Evolutionary conservation across 2,329 filamentous ascomycete species (phyloP), one percentile per base, ranked within the genome.

Genomic region (Fusarium temperatum): DNA sequence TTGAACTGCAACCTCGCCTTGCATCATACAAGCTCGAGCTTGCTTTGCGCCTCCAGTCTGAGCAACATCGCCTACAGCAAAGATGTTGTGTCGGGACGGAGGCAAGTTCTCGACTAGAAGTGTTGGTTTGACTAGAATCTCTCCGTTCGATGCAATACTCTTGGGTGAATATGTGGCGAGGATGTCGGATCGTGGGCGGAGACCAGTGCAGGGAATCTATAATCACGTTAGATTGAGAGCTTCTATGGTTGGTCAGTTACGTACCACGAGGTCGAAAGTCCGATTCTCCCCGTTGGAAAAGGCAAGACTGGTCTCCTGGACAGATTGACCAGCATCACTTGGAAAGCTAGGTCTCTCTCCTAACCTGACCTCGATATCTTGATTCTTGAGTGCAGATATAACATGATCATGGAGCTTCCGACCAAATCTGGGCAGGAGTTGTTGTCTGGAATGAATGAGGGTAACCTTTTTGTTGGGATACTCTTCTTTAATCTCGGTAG

Each of bases 141-240:
- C 72, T 0, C 68, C 72, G 1, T 28, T 74, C 0, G 63, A 7
- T 1, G 61, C 55, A 0, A 75, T 70, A 1, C 73, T 75, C 8
- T 65, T 48, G 0, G 64, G 64, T 0, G 68, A 57, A 15, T 53
- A 55, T 0, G 22, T 2, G 1, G 36, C 18, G 0, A 75, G 4
- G 1, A 75, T 20, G 2, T 63, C 58, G 2, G 74, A 72, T 22
- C 61, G 64, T 12, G 74, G 73, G 0, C 55, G 68, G 0, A 72
- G 59, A 1, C 74, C 73, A 7, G 68, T 75, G 11, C 74, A 75
- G 3, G 62, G 73, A 11, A 76, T 74, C 73, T 75, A 6, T 0
- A 14, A 1, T 4, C 4, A 28, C 6, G n/a, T 53, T 4, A 42
- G 4, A 0, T n/a, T 14, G 11, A 2, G 6, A 18, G 11, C 4